A percentile compares a stretch with the other conserved stretches of the same genome.
Conservation (phyloP, 345 rosid species). For the Brassica incana region DNA sequence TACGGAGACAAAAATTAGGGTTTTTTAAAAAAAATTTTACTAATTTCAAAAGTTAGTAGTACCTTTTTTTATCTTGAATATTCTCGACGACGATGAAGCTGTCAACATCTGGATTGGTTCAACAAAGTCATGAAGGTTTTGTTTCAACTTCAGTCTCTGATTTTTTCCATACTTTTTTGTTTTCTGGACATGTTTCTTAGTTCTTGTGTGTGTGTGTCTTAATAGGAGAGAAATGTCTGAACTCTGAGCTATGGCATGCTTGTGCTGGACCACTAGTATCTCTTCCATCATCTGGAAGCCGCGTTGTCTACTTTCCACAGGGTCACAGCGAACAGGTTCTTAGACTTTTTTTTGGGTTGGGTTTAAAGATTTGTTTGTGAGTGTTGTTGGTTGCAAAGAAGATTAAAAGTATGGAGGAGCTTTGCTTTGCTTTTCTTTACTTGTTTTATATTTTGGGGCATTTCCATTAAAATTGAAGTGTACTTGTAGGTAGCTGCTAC, state of each 20-base stretch:
- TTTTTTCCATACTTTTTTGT: background rate
- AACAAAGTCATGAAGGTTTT: constrained; percentile 55
- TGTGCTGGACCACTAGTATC: constrained; percentile 70
- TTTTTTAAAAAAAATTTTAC: background rate
- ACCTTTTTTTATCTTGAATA: background rate
- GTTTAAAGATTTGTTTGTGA: background rate
- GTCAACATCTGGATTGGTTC: constrained; percentile 57
- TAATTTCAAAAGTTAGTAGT: background rate
- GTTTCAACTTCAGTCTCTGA: constrained; percentile 3
- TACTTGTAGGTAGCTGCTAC: constrained; percentile 64
- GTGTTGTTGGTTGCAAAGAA: background rate
- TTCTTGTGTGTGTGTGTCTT: background rate
- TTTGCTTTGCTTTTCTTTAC: too few relatives aligned
- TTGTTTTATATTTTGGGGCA: constrained; percentile 21
- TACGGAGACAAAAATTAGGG: constrained; percentile 37
- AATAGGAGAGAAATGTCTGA: constrained; percentile 58
- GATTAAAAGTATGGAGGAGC: constrained; percentile 24
- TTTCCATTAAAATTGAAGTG: constrained; percentile 34
- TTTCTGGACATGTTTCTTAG: constrained; percentile 18
- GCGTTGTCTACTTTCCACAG: constrained; percentile 61
- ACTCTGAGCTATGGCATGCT: constrained; percentile 71
- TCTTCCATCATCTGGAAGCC: constrained; percentile 51
- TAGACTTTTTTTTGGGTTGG: too few relatives aligned
- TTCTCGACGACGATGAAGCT: constrained; percentile 45
- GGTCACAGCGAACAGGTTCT: constrained; percentile 67